Base-by-base conservation (phyloP, 2,329 filamentous ascomycete species). In the Colletotrichum sublineola region DNA sequence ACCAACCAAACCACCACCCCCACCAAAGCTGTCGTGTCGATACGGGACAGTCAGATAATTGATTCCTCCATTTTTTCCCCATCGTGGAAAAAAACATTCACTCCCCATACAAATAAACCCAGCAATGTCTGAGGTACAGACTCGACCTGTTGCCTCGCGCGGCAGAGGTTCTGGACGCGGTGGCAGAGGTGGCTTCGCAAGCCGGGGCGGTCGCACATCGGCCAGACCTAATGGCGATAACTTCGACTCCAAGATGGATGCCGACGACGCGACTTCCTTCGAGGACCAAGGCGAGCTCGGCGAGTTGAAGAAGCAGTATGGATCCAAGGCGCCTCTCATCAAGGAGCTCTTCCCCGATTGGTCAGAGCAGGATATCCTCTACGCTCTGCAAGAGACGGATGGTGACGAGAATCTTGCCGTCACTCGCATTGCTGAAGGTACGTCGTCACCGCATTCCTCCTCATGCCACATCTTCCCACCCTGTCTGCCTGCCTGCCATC, bases 311-410 rank as follows among this genome's bases (percentile, higher is more conserved):
- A 95, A 94, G 87, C 91, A 94, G 82, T 96, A 97, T 81, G 89
- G 93, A 79, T 86, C 86, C 79, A 94, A 96, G 85, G 89, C 97
- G 78, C 87, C 87, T 74, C 91, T 92, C 79, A 91, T 99, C 81
- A 95, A 94, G 85, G 95, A 97, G 82, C 92, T 98, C 86, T 98
- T 97, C 86, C 91, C 94, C 73, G 93, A 95, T 83, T 98, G 96
- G 96, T 96, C 95, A 77, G 94, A 97, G 80, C 94, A 95, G 82
- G 96, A 98, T 82, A 90, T 98, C 75, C 91, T 98, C 75, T 96
- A 96, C 82, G 95, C 95, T 74, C 88, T 99, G 73, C 91, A 97
- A 83, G 96, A 99, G 86, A 93, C 92, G 68, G 89, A 94, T 78
- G 94, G 93, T 78, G 93, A 96, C 83, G 87, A 94, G 78, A 89